These are phyloP conservation scores for Thraustochytrium sp. DNA, from an alignment of 352 stramenopile genomes.

Conservation along the genomic window DNA sequence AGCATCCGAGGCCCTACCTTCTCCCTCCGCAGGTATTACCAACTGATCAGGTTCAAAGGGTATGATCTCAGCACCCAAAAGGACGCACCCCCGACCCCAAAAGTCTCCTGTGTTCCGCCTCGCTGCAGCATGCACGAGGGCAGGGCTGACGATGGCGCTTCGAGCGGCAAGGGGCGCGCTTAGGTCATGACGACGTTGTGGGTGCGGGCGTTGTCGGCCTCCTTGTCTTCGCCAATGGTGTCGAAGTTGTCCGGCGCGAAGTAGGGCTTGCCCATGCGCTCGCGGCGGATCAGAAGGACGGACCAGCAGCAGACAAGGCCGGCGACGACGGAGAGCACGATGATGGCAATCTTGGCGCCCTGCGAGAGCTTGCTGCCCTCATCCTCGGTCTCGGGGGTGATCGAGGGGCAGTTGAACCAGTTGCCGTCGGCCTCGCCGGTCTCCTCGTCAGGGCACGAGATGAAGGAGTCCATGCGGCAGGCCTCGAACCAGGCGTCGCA, in stretches of 20 bases:
- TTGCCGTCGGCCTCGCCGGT: neutral
- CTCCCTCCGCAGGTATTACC: slow-evolving; percentile 31
- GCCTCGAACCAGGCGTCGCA: slow-evolving; percentile 42
- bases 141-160: neutral
- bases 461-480: slow-evolving; percentile 20
- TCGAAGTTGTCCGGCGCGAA: slow-evolving; percentile 17
- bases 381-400: neutral
- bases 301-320: neutral
- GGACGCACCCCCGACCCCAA: neutral
- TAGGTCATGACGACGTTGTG: neutral
- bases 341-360: neutral
- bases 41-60: slow-evolving; percentile 40
- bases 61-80: slow-evolving; percentile 36
- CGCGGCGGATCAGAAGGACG: neutral
- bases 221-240: neutral
- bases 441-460: neutral
- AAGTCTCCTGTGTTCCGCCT: neutral
- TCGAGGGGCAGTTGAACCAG: neutral
- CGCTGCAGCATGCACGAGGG: neutral
- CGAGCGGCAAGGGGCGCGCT: neutral
- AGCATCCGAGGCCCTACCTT: neutral
- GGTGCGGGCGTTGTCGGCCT: neutral
- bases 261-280: neutral
- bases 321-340: slow-evolving; percentile 8
- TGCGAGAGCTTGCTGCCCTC: neutral